Conservation (phyloP, 345 rosid genomes). For the Brassica nigra region DNA sequence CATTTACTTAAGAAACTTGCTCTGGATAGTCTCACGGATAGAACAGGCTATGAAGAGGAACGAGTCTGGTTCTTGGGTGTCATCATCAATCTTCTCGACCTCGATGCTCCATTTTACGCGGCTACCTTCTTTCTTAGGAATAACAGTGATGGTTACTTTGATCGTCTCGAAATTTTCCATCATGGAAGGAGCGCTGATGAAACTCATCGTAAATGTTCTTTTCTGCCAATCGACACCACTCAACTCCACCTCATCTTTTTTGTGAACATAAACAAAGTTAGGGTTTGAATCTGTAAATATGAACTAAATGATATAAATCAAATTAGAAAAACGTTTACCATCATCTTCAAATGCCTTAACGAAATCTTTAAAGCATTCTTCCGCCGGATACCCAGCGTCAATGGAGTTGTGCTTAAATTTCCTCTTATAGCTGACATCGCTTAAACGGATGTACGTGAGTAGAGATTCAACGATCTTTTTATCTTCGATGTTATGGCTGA, state of each 20-base stretch:
- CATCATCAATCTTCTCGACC: neutral
- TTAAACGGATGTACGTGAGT: neutral
- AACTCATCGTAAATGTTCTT: neutral
- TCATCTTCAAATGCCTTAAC: neutral
- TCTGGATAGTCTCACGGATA: neutral
- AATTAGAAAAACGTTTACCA: neutral
- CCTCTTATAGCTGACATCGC: neutral
- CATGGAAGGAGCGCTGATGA: neutral
- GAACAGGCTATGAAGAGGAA: neutral
- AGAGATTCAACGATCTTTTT: neutral
- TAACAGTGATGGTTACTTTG: neutral
- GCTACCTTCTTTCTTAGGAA: neutral
- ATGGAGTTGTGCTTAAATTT: neutral
- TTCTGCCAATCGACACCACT: neutral
- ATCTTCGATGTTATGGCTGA: neutral
- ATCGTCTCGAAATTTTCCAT: neutral
- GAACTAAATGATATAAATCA: neutral
- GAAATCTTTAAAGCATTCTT: neutral
- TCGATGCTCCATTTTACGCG: neutral
- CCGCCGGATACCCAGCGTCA: neutral
- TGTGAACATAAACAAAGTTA: neutral
- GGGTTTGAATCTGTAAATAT: neutral
- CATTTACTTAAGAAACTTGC: neutral
- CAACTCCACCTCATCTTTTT: neutral
- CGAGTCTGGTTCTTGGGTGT: neutral